Evolutionary conservation across 169 alveolate species (phyloP).

Genomic region (Plasmodium sp.): DNA sequence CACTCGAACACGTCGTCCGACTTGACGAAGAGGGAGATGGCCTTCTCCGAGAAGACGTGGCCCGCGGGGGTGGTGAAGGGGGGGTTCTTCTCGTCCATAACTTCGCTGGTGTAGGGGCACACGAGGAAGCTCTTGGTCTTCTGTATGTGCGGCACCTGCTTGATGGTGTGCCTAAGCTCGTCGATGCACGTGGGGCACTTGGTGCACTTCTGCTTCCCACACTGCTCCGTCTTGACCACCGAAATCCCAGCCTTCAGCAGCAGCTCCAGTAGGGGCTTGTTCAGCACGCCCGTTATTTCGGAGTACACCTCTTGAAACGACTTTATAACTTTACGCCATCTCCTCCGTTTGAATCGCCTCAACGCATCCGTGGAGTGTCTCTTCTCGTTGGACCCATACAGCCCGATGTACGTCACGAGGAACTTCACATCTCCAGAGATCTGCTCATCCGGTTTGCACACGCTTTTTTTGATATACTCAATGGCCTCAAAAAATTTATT

Average conservation of each 20-base stretch:
- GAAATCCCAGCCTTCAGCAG: conserved; percentile 86
- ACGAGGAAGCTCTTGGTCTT: conserved; percentile 84
- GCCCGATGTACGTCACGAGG: conserved; percentile 40
- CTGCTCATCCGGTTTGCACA: neutral
- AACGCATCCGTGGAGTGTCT: neutral
- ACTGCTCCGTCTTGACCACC: conserved; percentile 83
- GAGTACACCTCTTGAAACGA: conserved; percentile 38
- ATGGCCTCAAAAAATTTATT: conserved; percentile 63
- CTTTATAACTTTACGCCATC: conserved; percentile 47
- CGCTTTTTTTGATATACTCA: conserved; percentile 57
- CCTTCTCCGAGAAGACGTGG: conserved; percentile 83
- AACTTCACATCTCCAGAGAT: conserved; percentile 22
- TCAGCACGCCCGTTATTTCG: conserved; percentile 62
- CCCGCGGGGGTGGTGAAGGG: conserved; percentile 90
- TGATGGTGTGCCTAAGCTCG: conserved; percentile 82
- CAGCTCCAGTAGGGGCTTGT: conserved; percentile 77
- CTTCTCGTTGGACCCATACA: neutral
- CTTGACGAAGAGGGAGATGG: conserved; percentile 74
- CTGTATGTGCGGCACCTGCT: conserved; percentile 85
- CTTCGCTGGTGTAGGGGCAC: conserved; percentile 88
- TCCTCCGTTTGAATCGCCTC: conserved; percentile 1
- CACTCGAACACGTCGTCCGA: conserved; percentile 76
- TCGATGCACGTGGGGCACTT: conserved; percentile 90
- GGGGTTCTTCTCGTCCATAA: conserved; percentile 89
- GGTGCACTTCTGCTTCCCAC: conserved; percentile 80